Evolutionary conservation across 257 asterid genomes (phyloP), one percentile per base, ranked within the genome.

Genomic region (Rubia yunnanensis): DNA sequence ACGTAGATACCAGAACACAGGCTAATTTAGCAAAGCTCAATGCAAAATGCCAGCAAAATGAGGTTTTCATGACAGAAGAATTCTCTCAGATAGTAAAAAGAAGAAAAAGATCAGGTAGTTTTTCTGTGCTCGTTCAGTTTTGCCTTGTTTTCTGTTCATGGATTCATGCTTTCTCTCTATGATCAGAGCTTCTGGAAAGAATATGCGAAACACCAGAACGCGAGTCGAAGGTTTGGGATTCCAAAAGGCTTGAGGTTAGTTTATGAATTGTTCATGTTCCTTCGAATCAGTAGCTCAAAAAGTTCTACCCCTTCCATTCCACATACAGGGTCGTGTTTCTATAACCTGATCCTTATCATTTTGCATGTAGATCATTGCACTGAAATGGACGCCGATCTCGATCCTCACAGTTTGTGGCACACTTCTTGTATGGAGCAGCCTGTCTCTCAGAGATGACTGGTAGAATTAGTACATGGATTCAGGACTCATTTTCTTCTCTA

Each of bases 1-100:
- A 87, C 68, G 72, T 35, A 18, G 95, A 84, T 63, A 73, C 80
- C 64, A 84, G 89, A 63, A 81, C 95, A 67, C 95, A 84, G 36
- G 60, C 83, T 53, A 84, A 87, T 67, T 41, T 84, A 60, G 71
- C 80, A 7, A 87, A 74, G 77, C 61, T 87, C 0, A 73, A 68
- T 38, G 59, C 80, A 63, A 69, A 48, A 44, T 44, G 64, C 22
- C 71, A 54, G 14, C 79, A 64, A 70, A 78, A 84, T 17, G 22
- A 46, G 18, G 81, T 68, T 56, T 44, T 77, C 26, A 22, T 46
- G 31, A 66, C 82, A 10, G 82, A 84, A 39, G 71, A 73, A 24
- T 76, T 84, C 22, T 74, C 86, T 4, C 81, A 72, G 31, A 71
- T 87, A 69, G 71, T 72, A 23, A 79, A 82, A 56, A 73, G 80